Evolutionary conservation across 495 filamentous ascomycete genomes (phyloP).

Genomic region (Aspergillus carlsbadensis): DNA sequence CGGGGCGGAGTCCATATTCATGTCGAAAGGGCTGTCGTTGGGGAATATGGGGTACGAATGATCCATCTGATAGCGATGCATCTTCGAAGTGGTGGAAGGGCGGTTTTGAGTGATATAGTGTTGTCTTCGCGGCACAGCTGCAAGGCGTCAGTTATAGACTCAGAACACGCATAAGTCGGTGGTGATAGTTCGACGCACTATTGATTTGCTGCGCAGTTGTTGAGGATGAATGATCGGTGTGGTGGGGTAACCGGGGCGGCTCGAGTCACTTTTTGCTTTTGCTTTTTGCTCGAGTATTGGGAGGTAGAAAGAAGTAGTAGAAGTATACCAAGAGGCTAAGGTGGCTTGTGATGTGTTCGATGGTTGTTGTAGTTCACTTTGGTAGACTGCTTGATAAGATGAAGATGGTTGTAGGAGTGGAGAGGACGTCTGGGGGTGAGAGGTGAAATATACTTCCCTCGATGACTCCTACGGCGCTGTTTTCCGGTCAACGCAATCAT

Average conservation of each 20-base stretch:
- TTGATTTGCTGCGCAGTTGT: slow-evolving; percentile 14
- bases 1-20: slow-evolving; percentile 4
- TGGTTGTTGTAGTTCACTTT: neutral
- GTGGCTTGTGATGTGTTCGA: neutral
- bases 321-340: neutral
- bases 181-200: slow-evolving; percentile 19
- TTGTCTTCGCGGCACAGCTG: slow-evolving; percentile 3
- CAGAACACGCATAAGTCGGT: slow-evolving; percentile 19
- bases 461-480: neutral
- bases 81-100: neutral
- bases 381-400: neutral
- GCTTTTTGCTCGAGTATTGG: too few species aligned
- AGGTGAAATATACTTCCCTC: neutral
- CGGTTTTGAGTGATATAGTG: slow-evolving; percentile 5
- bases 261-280: too few species aligned
- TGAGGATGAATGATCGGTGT: slow-evolving; percentile 7
- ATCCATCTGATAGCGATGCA: slow-evolving; percentile 9
- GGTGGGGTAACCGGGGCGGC: slow-evolving; percentile 15
- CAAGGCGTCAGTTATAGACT: neutral
- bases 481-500: neutral
- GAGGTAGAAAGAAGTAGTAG: neutral
- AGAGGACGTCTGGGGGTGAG: neutral
- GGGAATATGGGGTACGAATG: slow-evolving; percentile 12
- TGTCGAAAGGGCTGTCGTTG: slow-evolving; percentile 3
- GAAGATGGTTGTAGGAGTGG: neutral